These are phyloP conservation scores for Brassica balearica DNA, from an alignment of 441 rosid genomes.

Conservation along the genomic window DNA sequence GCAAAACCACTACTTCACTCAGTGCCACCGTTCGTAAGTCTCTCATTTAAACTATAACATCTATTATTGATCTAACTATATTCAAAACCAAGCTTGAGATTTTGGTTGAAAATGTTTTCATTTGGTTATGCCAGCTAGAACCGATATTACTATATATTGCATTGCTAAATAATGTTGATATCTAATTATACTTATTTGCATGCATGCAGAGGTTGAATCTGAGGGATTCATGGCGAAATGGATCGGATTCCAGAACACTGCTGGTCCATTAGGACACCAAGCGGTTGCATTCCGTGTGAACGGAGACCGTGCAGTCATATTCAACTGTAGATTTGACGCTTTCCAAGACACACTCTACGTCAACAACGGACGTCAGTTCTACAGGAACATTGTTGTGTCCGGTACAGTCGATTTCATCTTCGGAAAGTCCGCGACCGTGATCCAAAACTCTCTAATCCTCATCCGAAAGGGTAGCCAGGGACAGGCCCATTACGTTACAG, in stretches of 20 bases:
- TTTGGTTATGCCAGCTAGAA: too few relatives aligned
- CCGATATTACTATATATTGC: neutral
- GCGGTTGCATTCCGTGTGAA: slow-evolving; percentile 66
- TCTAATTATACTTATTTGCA: neutral
- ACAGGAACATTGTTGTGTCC: slow-evolving; percentile 59
- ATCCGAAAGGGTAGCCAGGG: slow-evolving; percentile 49
- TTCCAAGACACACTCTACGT: slow-evolving; percentile 64
- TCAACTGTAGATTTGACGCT: slow-evolving; percentile 67
- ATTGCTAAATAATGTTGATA: neutral
- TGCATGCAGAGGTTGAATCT: slow-evolving; percentile 56
- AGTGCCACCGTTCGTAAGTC: slow-evolving; percentile 15
- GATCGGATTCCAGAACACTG: slow-evolving; percentile 66
- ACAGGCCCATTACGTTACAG: slow-evolving; percentile 4
- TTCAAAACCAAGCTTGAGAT: too few relatives aligned
- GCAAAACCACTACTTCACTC: slow-evolving; percentile 4
- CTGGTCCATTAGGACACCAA: slow-evolving; percentile 62
- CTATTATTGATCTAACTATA: neutral
- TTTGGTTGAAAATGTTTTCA: too few relatives aligned
- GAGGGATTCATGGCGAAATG: slow-evolving; percentile 59
- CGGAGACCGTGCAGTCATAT: slow-evolving; percentile 62
- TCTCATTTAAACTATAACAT: neutral
- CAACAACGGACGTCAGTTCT: slow-evolving; percentile 63
- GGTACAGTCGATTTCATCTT: slow-evolving; percentile 74
- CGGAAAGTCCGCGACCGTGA: slow-evolving; percentile 54
- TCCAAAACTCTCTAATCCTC: slow-evolving; percentile 63